Evolutionary conservation across 140 eudicot genomes (phyloP), one percentile per base, ranked within the genome.

Genomic region (Cichorium intybus): DNA sequence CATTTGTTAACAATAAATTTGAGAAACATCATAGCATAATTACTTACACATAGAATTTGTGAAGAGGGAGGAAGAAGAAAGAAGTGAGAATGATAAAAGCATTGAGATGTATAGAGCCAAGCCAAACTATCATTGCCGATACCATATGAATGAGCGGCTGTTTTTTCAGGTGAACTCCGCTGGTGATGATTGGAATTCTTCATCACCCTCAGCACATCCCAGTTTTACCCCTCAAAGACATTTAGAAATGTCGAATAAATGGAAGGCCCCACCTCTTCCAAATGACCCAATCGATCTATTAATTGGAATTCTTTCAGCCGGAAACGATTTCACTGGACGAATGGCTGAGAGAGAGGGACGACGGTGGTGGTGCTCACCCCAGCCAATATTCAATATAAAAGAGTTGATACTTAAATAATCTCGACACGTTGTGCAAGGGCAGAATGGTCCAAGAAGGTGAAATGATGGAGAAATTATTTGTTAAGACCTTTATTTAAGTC

Each of bases 271-370:
- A 6, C 75, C 85, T 56, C 90, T 93, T 64, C 88, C 95, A 6
- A 79, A 75, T 28, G 90, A 84, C 20, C 87, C 97, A 6, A 68
- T 80, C 10, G 88, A 88, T 58, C 78, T 88, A 63, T 93, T 93
- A 24, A 66, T 88, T 26, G 99, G 99, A 60, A 79, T 93, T 63
- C 95, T 93, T 66, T 93, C 97, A 65, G 96, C 99, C 0, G 99
- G 97, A 57, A 93, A 93, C 57, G 97, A 93, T 80, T 93, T 93
- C 71, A 89, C 93, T 12, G 97, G 85, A 81, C 75, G 97, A 62
- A 93, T 93, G 99, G 97, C 97, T 52, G 97, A n/a, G n/a, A n/a
- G n/a, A n/a, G n/a, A n/a, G n/a, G n/a, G n/a, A n/a, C n/a, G n/a
- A n/a, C n/a, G n/a, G n/a, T n/a, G n/a, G n/a, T n/a, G n/a, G n/a